phyloP scores from a whole-genome alignment of 192 early-diverging fungal genomes.

The Umbelopsis sp. region DNA sequence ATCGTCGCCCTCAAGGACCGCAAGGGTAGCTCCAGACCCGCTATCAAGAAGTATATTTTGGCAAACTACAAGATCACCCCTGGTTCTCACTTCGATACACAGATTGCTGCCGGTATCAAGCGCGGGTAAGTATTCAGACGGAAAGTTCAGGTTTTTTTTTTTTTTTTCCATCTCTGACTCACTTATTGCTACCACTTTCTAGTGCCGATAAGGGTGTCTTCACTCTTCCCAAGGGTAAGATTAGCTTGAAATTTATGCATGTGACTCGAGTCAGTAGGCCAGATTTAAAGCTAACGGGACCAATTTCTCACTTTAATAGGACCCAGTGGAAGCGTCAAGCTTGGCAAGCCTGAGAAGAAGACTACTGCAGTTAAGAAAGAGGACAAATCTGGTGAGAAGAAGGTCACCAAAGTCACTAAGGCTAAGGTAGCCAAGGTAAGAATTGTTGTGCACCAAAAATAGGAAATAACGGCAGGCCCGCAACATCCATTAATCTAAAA shows the following conservation, averaged over 20 bases:
- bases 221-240: slow-evolving; percentile 64
- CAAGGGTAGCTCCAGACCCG: slow-evolving; percentile 68
- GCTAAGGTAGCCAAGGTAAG: slow-evolving; percentile 18
- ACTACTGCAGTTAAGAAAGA: slow-evolving; percentile 16
- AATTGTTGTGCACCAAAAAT: too few relatives aligned
- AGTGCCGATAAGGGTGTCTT: slow-evolving; percentile 64
- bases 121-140: slow-evolving; percentile 36
- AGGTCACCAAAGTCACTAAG: slow-evolving; percentile 45
- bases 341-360: slow-evolving; percentile 54
- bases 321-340: slow-evolving; percentile 65
- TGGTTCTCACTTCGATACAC: slow-evolving; percentile 53
- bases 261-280: not conserved
- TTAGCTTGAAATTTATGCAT: slow-evolving; percentile 15
- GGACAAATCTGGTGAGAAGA: slow-evolving; percentile 46
- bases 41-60: slow-evolving; percentile 79
- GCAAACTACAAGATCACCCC: slow-evolving; percentile 61
- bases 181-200: not conserved
- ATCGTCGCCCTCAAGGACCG: slow-evolving; percentile 67
- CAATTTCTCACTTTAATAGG: slow-evolving; percentile 17
- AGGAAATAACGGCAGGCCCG: slow-evolving; percentile 22
- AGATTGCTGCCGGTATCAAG: slow-evolving; percentile 67
- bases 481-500: not conserved
- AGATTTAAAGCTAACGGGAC: not conserved
- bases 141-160: too few relatives aligned
- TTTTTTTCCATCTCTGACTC: not conserved